Conservation (phyloP, 164 flowering plant genomes). For the Warburgia ugandensis region DNA sequence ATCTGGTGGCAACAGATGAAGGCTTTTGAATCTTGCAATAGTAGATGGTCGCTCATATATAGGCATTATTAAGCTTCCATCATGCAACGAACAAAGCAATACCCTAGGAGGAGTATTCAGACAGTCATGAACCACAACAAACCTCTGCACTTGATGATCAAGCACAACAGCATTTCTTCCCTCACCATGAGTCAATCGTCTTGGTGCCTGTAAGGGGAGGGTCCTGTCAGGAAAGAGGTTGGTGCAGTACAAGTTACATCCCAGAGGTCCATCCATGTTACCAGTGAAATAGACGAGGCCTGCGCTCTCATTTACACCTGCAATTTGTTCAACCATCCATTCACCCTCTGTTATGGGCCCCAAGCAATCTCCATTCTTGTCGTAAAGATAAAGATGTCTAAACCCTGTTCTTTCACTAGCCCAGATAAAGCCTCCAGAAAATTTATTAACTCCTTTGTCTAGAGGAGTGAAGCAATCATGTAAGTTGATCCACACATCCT, state of each 20-base stretch:
- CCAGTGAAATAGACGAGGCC: constrained; percentile 79
- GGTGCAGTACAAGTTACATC: constrained; percentile 58
- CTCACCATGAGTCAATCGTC: constrained; percentile 55
- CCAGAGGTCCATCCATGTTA: constrained; percentile 72
- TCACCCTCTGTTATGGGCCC: constrained; percentile 88
- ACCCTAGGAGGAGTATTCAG: constrained; percentile 65
- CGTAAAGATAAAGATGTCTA: constrained; percentile 80
- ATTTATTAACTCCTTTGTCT: constrained; percentile 40
- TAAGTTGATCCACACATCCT: constrained; percentile 65
- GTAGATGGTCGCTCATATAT: constrained; percentile 56
- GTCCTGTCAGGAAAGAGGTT: constrained; percentile 40
- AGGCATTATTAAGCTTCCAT: constrained; percentile 57
- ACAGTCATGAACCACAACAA: constrained; percentile 74
- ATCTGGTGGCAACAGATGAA: constrained; percentile 76
- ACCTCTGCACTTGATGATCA: constrained; percentile 76
- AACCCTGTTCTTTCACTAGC: constrained; percentile 91
- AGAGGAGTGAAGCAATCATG: constrained; percentile 92
- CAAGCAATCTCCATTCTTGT: constrained; percentile 52
- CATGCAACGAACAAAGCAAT: constrained; percentile 50
- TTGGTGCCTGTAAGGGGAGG: constrained; percentile 34
- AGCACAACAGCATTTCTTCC: constrained; percentile 83
- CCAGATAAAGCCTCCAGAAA: constrained; percentile 84
- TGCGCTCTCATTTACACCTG: constrained; percentile 75
- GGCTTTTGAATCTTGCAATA: constrained; percentile 44
- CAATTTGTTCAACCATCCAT: constrained; percentile 93